These are phyloP conservation scores for Dianthus caryophyllus DNA, from an alignment of 148 eudicot genomes.

Conservation along the genomic window DNA sequence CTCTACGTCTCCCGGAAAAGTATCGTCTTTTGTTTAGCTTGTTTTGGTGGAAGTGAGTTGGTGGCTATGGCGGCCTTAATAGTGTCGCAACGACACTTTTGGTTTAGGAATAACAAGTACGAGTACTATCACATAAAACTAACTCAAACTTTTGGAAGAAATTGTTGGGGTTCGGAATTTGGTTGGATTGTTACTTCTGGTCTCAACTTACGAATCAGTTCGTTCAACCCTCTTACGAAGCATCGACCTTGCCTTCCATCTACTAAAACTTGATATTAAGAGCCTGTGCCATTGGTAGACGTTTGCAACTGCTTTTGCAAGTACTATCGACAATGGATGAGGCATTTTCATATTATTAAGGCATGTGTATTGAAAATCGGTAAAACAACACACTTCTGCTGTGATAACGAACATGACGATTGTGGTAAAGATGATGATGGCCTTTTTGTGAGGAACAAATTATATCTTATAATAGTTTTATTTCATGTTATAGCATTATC, in stretches of 20 bases:
- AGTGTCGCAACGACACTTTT: too few species aligned
- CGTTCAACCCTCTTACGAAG: slow-evolving; percentile 10
- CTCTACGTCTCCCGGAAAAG: too few species aligned
- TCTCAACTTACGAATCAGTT: background rate
- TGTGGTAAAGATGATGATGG: background rate
- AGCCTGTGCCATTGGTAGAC: background rate
- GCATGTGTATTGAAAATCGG: slow-evolving; percentile 5
- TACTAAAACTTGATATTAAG: background rate
- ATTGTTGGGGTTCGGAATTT: slow-evolving; percentile 12
- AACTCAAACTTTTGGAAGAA: background rate
- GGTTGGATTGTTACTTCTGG: slow-evolving; percentile 9
- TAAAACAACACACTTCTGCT: background rate
- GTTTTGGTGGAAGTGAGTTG: too few species aligned
- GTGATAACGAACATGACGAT: background rate
- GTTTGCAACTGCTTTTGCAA: background rate
- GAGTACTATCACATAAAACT: background rate
- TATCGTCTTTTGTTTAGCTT: too few species aligned
- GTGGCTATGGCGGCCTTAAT: too few species aligned
- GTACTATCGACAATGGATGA: background rate
- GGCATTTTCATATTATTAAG: background rate
- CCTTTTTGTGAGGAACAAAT: too few species aligned
- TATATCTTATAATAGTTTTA: too few species aligned
- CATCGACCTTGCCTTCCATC: background rate
- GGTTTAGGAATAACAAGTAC: too few species aligned
- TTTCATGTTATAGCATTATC: too few species aligned